These are phyloP conservation scores for Cercospora janseana DNA, from an alignment of 2,329 filamentous ascomycete species.

Conservation along the genomic window DNA sequence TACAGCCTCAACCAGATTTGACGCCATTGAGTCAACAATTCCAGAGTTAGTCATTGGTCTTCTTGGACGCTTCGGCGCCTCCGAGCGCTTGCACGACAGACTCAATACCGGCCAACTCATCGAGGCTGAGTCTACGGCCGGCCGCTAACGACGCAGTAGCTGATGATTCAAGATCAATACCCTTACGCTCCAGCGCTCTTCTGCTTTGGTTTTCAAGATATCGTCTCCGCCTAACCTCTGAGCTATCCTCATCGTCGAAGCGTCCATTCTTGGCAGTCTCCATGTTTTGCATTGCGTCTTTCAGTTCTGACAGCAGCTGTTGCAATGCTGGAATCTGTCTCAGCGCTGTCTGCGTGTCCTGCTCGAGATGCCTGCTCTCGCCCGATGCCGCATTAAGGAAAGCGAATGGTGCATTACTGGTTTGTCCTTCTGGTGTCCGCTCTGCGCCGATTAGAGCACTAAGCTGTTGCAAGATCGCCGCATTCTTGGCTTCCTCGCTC, in stretches of 20 bases:
- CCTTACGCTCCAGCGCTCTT: constrained; percentile 71
- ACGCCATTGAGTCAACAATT: neutral
- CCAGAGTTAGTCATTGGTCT: constrained; percentile 4
- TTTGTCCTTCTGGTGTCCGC: constrained; percentile 13
- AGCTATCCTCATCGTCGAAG: constrained; percentile 41
- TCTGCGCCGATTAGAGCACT: constrained; percentile 53
- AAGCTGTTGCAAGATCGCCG: constrained; percentile 65
- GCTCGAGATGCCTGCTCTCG: constrained; percentile 58
- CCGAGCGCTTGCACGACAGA: constrained; percentile 37
- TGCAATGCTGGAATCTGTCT: constrained; percentile 80
- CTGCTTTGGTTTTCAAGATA: constrained; percentile 82
- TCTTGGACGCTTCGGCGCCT: constrained; percentile 23
- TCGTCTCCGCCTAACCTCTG: constrained; percentile 67
- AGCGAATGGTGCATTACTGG: constrained; percentile 46
- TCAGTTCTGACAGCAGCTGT: constrained; percentile 63
- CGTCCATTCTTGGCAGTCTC: constrained; percentile 36
- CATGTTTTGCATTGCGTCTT: constrained; percentile 30
- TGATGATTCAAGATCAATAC: constrained; percentile 55
- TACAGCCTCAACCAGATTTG: no score
- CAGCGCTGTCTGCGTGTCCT: constrained; percentile 73
- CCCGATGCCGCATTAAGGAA: constrained; percentile 54
- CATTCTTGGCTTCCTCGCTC: constrained; percentile 70
- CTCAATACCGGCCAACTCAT: constrained; percentile 42
- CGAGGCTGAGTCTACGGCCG: constrained; percentile 31
- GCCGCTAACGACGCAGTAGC: constrained; percentile 30